Evolutionary conservation across 768 basidiomycete species (phyloP), one percentile per base, ranked within the genome.

Genomic region (Boletus sensibilis): DNA sequence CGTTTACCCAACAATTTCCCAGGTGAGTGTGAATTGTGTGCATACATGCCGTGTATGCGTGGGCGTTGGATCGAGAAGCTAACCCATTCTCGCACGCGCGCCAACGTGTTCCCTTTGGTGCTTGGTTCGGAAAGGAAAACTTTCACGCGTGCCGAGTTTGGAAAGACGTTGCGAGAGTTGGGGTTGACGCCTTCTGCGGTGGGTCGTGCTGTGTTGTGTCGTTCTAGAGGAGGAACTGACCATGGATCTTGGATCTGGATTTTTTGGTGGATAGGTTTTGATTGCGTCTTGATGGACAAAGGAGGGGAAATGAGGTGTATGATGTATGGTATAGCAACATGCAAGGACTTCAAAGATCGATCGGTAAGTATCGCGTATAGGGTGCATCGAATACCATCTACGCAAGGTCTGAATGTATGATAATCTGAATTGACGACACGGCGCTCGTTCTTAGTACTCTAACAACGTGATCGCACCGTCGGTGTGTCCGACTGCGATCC

Each of bases 171-270:
- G 62, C 83, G 84, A 56, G 90, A 93, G 53, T 81, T 96, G 29
- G 94, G 92, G 5, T 75, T 98, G 58, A 94, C 93, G 20, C 94
- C 94, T 1, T 94, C 92, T 52, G 94, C 94, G 50, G 94, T 46
- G 18, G 0, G 58, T 37, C 42, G 12, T 44, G 37, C 39, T 2
- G 20, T 21, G 4, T 4, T 29, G 27, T 9, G 12, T 34, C 4
- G 21, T 10, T 10, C 3, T 4, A 29, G 5, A 45, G 9, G 40
- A 41, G 0, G 13, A 8, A 21, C 40, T 64, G 53, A 65, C 39
- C 39, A 18, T 33, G 53, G 44, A 18, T 3, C 13, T 11, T 27
- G 25, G 25, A 27, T 27, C 25, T 27, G 25, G 25, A 29, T 29
- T 29, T 29, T 29, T 5, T 14, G 25, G 27, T 38, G 43, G 35